Evolutionary conservation across 148 eudicot genomes (phyloP), one percentile per base, ranked within the genome.

Genomic region (Arctostaphylos glauca): DNA sequence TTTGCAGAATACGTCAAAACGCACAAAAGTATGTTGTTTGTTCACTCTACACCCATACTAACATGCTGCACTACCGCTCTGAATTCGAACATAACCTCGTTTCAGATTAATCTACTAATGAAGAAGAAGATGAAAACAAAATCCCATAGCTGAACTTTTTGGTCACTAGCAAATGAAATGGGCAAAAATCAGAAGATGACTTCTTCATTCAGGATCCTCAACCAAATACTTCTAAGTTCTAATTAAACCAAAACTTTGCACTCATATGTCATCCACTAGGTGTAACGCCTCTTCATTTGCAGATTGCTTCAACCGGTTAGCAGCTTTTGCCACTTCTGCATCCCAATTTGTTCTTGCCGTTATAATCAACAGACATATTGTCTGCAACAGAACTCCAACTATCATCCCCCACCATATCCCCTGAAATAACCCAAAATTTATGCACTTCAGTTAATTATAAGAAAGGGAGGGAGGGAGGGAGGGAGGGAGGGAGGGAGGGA

Each of bases 371-470:
- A 91, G 81, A 14, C 87, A 77, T 68, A 60, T 79, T 79, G 94
- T 90, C 78, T 91, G 94, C 62, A 90, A 55, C 13, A 89, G 64
- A 13, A 91, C 92, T 74, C 94, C 92, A 10, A 87, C 54, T 62
- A 91, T 86, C 94, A 88, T 91, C 80, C 94, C 93, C 94, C 92
- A 90, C 94, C 94, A 91, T 55, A 91, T 89, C 15, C 93, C 93
- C 92, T 66, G 84, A 9, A 44, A 19, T 19, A 12, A 31, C 72
- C 10, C 73, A 68, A 5, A 46, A 64, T 64, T 9, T 23, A 41
- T 68, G 38, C 54, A 74, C 14, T 12, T 50, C 78, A 75, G 1
- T 47, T 47, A 7, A 5, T 15, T 47, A 16, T 59, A 4, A 21
- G 50, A 3, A 19, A 49, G 10, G 19, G n/a, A 55, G 21, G 72